Evolutionary conservation across 2,329 filamentous ascomycete genomes (phyloP).

Genomic region (Neoarthrinium moseri): DNA sequence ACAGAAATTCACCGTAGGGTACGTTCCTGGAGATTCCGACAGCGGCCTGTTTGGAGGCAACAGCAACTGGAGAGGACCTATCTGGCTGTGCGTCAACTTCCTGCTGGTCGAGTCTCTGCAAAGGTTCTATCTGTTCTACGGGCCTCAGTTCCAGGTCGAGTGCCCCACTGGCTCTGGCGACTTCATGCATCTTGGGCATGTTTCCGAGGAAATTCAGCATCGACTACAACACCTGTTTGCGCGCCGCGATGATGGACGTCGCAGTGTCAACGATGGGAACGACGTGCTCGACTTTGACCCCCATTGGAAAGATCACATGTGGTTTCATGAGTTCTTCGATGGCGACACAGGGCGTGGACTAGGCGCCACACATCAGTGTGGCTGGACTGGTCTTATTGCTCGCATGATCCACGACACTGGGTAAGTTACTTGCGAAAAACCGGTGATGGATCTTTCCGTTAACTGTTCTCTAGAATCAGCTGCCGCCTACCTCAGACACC

Average conservation of each 20-base stretch:
- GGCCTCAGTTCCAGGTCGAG: constrained; percentile 82
- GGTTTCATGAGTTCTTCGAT: constrained; percentile 98
- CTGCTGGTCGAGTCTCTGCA: constrained; percentile 91
- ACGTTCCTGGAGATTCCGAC: constrained; percentile 94
- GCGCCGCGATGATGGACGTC: constrained; percentile 77
- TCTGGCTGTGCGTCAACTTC: constrained; percentile 97
- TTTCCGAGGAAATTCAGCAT: constrained; percentile 93
- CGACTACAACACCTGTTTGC: constrained; percentile 89
- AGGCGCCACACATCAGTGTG: constrained; percentile 90
- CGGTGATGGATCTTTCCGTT: constrained; percentile 30
- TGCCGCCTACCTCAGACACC: constrained; percentile 93
- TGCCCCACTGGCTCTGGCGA: constrained; percentile 93
- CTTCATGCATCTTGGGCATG: constrained; percentile 92
- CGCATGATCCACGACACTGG: constrained; percentile 98
- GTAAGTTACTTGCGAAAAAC: constrained; percentile 49
- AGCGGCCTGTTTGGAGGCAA: constrained; percentile 94
- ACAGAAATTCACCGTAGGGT: constrained; percentile 82
- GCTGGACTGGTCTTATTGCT: constrained; percentile 93
- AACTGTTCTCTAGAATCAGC: constrained; percentile 62
- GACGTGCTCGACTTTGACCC: constrained; percentile 88
- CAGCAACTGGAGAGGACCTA: constrained; percentile 95
- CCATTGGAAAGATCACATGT: constrained; percentile 89
- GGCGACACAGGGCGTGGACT: constrained; percentile 86
- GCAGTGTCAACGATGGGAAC: constrained; percentile 83
- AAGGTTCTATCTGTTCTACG: constrained; percentile 95